These are phyloP conservation scores for Chalara sp. DNA, from an alignment of 2,329 filamentous ascomycete species.

Conservation along the genomic window DNA sequence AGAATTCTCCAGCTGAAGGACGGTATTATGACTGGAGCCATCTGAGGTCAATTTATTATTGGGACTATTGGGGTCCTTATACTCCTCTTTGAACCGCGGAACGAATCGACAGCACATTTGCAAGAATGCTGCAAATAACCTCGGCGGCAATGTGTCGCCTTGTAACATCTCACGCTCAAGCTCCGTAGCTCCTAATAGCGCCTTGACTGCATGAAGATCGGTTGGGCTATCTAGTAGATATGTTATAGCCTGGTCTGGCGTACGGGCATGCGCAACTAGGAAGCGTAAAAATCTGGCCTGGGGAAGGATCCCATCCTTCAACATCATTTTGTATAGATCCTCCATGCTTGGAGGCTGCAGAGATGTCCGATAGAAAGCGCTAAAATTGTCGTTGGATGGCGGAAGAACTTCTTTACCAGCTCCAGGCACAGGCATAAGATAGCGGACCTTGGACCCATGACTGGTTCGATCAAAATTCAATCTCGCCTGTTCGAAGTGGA, in stretches of 20 bases:
- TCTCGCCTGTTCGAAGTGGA: conserved; percentile 32
- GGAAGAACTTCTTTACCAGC: conserved; percentile 50
- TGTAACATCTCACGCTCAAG: conserved; percentile 12
- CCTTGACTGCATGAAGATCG: conserved; percentile 10
- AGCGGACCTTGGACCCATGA: conserved; percentile 11
- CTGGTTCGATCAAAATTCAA: conserved; percentile 1
- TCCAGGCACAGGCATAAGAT: conserved; percentile 43
- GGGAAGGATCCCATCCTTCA: conserved; percentile 39
- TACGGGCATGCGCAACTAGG: conserved; percentile 46
- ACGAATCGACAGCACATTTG: conserved; percentile 39
- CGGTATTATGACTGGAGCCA: not conserved
- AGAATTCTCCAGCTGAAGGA: not conserved
- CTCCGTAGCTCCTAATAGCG: conserved; percentile 10
- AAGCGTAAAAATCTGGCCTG: conserved; percentile 44
- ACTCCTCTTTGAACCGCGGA: conserved; percentile 3
- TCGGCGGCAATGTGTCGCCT: conserved; percentile 15
- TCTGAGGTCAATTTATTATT: not conserved
- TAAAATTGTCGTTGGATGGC: conserved; percentile 50
- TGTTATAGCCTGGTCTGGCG: conserved; percentile 37
- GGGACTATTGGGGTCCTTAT: not conserved
- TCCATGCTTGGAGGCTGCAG: conserved; percentile 51
- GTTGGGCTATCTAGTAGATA: conserved; percentile 42
- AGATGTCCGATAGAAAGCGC: conserved; percentile 58
- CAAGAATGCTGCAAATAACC: conserved; percentile 45
- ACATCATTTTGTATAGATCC: conserved; percentile 55